Evolutionary conservation across 164 flowering plant species (phyloP), one percentile per base, ranked within the genome.

Genomic region (Protea cynaroides): DNA sequence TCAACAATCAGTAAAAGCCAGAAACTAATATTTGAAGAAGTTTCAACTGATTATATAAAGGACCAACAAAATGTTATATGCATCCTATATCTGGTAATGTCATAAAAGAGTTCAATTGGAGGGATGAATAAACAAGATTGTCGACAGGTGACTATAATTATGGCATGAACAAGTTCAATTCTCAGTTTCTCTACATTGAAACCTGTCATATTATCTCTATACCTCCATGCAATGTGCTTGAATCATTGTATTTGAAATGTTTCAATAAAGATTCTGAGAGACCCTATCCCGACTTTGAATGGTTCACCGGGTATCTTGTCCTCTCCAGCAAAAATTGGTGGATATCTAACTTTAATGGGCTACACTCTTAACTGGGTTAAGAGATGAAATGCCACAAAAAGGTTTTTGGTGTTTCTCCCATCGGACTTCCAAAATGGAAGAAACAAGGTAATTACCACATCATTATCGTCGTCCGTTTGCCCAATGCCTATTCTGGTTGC

Each of bases 401-500:
- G 61, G 61, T 36, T n/a, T 50, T 24, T 9, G n/a, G 40, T 14
- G 36, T 2, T 49, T 64, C 68, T 63, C 49, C 63, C 71, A 13
- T 53, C n/a, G 11, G 59, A 22, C 49, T 60, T 29, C 17, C 18
- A 55, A 23, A 52, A 43, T 73, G 75, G 68, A 65, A 68, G n/a
- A n/a, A n/a, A n/a, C n/a, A n/a, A n/a, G 24, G n/a, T 8, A 22
- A 34, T 52, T 37, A 56, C 59, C 25, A 22, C 25, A 59, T 10
- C 22, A 18, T 65, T 75, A 82, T 10, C 82, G 80, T 59, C 83
- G 72, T 63, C 90, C 90, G 50, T 74, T 72, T 47, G 76, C 69
- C 83, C 85, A 79, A 60, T 80, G 71, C 70, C 88, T 68, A 58
- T 80, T 83, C 51, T 69, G 71, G 70, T 64, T 69, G 8, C 95